These are phyloP conservation scores for Aspergillus bertholletiae DNA, from an alignment of 495 filamentous ascomycete species.

Conservation along the genomic window DNA sequence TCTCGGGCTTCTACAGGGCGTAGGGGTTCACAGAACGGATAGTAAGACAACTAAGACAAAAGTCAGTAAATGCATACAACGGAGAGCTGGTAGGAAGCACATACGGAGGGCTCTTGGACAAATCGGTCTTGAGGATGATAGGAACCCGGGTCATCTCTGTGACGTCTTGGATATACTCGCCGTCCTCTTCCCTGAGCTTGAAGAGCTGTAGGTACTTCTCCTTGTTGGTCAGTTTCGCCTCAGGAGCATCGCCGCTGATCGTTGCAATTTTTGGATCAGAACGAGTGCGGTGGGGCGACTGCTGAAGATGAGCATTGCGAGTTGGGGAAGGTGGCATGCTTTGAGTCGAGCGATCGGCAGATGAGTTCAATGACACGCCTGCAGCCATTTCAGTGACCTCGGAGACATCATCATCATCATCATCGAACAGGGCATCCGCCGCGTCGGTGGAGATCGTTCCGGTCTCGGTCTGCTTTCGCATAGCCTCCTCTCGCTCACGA, in stretches of 20 bases:
- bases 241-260: conserved; percentile 61
- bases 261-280: conserved; percentile 89
- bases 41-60: conserved; percentile 73
- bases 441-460: conserved; percentile 86
- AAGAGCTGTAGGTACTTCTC: conserved; percentile 94
- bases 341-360: conserved; percentile 81
- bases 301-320: conserved; percentile 65
- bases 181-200: conserved; percentile 84
- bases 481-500: conserved; percentile 80
- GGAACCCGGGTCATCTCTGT: conserved; percentile 96
- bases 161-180: conserved; percentile 96
- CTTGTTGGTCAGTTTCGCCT: conserved; percentile 82
- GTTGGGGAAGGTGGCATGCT: conserved; percentile 93
- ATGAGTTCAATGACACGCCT: conserved; percentile 70
- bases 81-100: conserved; percentile 34
- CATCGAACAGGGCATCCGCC: conserved; percentile 86
- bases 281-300: conserved; percentile 79
- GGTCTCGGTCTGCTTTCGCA: conserved; percentile 88
- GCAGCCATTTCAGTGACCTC: conserved; percentile 81
- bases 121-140: conserved; percentile 95
- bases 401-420: conserved; percentile 89
- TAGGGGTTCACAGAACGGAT: conserved; percentile 97
- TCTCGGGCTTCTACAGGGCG: conserved; percentile 58
- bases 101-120: conserved; percentile 98
- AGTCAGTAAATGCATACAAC: conserved; percentile 35